phyloP scores from a whole-genome alignment of 345 rosid species.

The Camelina laxa region DNA sequence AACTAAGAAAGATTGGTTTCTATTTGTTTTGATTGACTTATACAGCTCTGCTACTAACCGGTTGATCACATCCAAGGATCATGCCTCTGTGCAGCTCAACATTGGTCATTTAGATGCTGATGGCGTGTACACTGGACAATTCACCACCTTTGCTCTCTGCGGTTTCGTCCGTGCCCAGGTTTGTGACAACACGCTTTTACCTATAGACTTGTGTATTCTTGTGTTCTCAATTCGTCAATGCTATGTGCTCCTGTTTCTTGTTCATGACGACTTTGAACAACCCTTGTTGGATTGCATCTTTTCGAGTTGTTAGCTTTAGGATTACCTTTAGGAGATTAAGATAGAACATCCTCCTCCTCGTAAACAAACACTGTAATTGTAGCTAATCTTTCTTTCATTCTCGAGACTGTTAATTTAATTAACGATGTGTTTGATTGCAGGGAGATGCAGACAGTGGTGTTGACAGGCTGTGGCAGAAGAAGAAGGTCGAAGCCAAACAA shows the following conservation, averaged over 20 bases:
- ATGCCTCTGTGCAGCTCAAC: conserved; percentile 51
- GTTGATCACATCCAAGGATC: conserved; percentile 66
- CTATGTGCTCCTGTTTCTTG: not conserved
- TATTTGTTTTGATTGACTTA: conserved; percentile 2
- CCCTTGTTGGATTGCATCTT: not conserved
- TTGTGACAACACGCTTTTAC: conserved; percentile 11
- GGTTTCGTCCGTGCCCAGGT: conserved; percentile 73
- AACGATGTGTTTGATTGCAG: conserved; percentile 36
- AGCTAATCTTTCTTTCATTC: not conserved
- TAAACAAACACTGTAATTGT: not conserved
- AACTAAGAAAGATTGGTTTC: not conserved
- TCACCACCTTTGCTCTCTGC: conserved; percentile 58
- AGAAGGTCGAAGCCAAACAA: conserved; percentile 46
- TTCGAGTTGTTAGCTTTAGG: not conserved
- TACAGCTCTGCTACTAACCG: conserved; percentile 70
- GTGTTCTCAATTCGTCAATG: not conserved
- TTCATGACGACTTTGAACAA: not conserved
- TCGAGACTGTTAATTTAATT: not conserved
- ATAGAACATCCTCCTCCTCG: not conserved
- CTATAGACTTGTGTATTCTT: not conserved
- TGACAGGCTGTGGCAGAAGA: conserved; percentile 65
- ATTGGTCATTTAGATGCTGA: conserved; percentile 64
- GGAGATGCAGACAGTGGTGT: conserved; percentile 75
- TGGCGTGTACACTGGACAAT: conserved; percentile 58
- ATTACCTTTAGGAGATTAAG: not conserved